Percentiles rank a stretch among this genome's conserved stretches.
Conservation (phyloP, 106 monocot species). For the Allium cepa region DNA sequence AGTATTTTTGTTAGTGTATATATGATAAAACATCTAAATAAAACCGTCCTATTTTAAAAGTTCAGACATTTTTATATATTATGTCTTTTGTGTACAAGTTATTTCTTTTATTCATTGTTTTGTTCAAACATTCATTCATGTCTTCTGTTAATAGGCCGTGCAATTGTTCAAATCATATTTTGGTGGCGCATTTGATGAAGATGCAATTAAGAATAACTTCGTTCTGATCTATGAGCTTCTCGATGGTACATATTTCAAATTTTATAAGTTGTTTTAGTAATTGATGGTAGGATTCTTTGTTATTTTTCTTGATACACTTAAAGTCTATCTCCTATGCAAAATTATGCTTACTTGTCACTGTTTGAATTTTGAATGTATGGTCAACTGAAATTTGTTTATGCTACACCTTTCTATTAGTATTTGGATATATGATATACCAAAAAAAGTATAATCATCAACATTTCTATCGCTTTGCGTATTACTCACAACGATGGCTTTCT, state of each 20-base stretch:
- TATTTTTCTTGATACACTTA: not conserved
- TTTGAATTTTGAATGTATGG: not conserved
- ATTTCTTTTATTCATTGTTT: not conserved
- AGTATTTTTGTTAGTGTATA: no score
- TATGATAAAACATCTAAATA: no score
- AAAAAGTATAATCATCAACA: no score
- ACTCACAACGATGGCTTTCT: no score
- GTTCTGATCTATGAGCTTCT: conserved; percentile 99
- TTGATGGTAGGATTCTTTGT: not conserved
- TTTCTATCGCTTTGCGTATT: no score
- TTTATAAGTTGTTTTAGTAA: not conserved
- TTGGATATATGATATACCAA: not conserved
- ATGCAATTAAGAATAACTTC: conserved; percentile 96
- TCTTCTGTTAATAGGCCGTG: conserved; percentile 55
- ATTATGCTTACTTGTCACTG: not conserved
- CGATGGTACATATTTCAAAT: conserved; percentile 60
- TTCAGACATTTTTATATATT: no score
- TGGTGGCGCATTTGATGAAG: conserved; percentile 99
- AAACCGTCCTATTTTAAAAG: no score
- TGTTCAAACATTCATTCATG: not conserved
- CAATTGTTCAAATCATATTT: conserved; percentile 96
- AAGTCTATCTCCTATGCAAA: not conserved
- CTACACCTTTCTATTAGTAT: not conserved
- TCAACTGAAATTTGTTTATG: not conserved
- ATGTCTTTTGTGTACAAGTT: not conserved